Evolutionary conservation across 768 basidiomycete species (phyloP), one percentile per base, ranked within the genome.

Genomic region (Pleurotus sapidus): DNA sequence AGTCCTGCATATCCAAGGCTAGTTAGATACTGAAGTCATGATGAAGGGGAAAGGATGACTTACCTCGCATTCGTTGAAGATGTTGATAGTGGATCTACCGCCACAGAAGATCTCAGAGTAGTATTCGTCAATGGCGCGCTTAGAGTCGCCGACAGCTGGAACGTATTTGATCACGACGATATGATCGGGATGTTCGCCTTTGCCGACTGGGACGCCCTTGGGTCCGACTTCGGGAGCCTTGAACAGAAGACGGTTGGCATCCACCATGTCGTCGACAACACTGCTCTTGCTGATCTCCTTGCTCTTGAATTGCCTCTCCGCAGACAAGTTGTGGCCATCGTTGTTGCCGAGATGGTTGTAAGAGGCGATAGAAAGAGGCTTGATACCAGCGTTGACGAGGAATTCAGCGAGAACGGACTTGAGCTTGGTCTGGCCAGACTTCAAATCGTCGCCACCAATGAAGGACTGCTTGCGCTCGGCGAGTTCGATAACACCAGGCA

Each of bases 341-440:
- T 99, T 98, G 81, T 98, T 98, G 14, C 96, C 96, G 56, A 99
- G 87, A 71, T 98, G 96, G 81, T 98, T 98, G 81, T 99, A 98
- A 11, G 91, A 94, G 8, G 96, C 91, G 67, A 99, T 98, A 59
- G 91, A 92, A 69, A 95, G 84, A 24, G 95, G 95, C 78, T 97
- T 97, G 81, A 98, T 98, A 59, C 95, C 95, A 2, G 95, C 95
- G 70, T 97, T 97, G 70, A 98, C 96, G 63, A 98, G 85, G 85
- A 97, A 98, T 79, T 99, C 96, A 55, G 95, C 95, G 55, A 98
- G 80, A 55, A 98, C 96, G 25, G 87, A 90, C 81, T 99, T 98
- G 76, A 98, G 87, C 76, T 95, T 94, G 48, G 95, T 96, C 80
- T 98, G 95, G 6, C 96, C 95, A 5, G 92, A 93, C 82, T 98